Base-by-base conservation (phyloP, 108 stramenopile species). In the Phaeodactylum tricornutum region DNA sequence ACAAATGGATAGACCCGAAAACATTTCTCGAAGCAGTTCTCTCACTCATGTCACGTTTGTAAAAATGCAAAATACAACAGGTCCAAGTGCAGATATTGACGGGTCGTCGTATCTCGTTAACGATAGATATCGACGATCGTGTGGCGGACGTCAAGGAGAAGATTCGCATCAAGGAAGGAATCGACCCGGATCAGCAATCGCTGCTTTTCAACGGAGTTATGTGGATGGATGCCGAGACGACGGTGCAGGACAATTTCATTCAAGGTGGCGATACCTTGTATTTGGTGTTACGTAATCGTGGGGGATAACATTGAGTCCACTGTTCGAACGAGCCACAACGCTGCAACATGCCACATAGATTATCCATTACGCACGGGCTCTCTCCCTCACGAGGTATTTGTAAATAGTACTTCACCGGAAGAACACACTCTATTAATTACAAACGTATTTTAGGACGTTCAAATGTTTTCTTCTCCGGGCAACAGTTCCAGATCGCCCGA, bases 401-500 rank as follows among this genome's bases (percentile, higher is more conserved):
- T n/a, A n/a, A n/a, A n/a, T n/a, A n/a, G n/a, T n/a, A n/a, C n/a
- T n/a, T n/a, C n/a, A n/a, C n/a, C n/a, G n/a, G n/a, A n/a, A n/a
- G n/a, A n/a, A n/a, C n/a, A n/a, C n/a, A n/a, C n/a, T n/a, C n/a
- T n/a, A n/a, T n/a, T n/a, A n/a, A n/a, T n/a, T n/a, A n/a, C n/a
- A n/a, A n/a, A n/a, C n/a, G n/a, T n/a, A n/a, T n/a, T n/a, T n/a
- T n/a, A n/a, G n/a, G n/a, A n/a, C n/a, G n/a, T n/a, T n/a, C n/a
- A n/a, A n/a, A n/a, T n/a, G n/a, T 52, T 21, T 36, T 85, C 88
- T 60, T 92, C 87, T 53, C 80, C 78, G 42, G 78, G 72, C 30
- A 81, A 46, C 47, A 92, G 79, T 55, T 84, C 71, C 53, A 95
- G 46, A 9, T 68, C 50, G 7, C 96, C 95, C 49, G 83, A 71